These are phyloP conservation scores for Cyclostephanos invisitatus DNA, from an alignment of 108 stramenopile species.

Conservation along the genomic window DNA sequence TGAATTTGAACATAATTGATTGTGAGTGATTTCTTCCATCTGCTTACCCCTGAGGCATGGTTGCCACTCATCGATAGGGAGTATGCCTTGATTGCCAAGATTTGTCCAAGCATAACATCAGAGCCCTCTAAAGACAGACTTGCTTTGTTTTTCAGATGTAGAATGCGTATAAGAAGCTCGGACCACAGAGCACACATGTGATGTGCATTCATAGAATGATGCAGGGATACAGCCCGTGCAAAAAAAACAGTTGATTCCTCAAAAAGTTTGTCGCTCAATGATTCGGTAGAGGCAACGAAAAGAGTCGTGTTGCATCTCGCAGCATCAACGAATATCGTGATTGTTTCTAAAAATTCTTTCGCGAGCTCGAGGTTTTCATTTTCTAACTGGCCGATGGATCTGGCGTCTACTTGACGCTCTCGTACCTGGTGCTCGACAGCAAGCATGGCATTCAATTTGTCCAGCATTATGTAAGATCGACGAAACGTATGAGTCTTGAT, in stretches of 20 bases:
- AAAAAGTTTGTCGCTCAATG: conserved; percentile 17
- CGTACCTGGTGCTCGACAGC: conserved; percentile 21
- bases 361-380: conserved; percentile 21
- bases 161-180: conserved; percentile 22
- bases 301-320: conserved; percentile 15
- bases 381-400: conserved; percentile 3
- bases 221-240: conserved; percentile 37
- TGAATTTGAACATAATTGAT: not conserved
- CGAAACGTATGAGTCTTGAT: conserved; percentile 17
- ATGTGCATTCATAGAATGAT: conserved; percentile 28
- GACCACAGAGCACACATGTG: conserved; percentile 30
- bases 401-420: conserved; percentile 1
- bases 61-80: conserved; percentile 43
- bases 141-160: conserved; percentile 6
- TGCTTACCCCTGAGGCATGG: conserved; percentile 24
- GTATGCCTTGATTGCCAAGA: conserved; percentile 34
- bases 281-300: conserved; percentile 18
- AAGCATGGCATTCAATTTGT: conserved; percentile 38
- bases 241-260: conserved; percentile 26
- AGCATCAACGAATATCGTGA: conserved; percentile 16
- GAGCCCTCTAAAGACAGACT: conserved; percentile 4
- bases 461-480: conserved; percentile 31
- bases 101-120: conserved; percentile 20
- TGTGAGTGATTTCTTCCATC: not conserved
- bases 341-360: conserved; percentile 15